These are phyloP conservation scores for Trichoderma parareesei DNA, from an alignment of 495 filamentous ascomycete species.

Conservation along the genomic window DNA sequence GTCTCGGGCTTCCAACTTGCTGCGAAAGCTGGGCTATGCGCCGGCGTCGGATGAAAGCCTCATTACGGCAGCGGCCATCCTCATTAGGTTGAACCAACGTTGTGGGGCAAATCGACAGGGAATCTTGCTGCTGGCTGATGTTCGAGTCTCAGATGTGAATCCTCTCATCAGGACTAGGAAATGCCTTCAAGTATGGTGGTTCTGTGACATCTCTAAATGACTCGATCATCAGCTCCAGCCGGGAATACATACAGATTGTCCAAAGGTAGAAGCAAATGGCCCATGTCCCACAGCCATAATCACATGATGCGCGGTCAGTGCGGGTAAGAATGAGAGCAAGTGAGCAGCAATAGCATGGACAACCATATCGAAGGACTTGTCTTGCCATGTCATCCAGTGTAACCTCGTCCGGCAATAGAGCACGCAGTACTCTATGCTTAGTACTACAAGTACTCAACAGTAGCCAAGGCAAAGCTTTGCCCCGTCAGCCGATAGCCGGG, in stretches of 20 bases:
- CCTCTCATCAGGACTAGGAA: neutral
- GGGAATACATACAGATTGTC: neutral
- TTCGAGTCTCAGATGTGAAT: neutral
- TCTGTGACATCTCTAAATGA: neutral
- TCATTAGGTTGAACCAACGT: neutral
- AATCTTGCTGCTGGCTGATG: neutral
- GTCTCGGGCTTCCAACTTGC: neutral
- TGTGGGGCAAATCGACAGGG: neutral
- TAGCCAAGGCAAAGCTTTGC: neutral
- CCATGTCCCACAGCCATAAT: neutral
- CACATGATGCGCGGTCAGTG: neutral
- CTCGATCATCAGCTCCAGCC: neutral
- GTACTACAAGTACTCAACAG: neutral
- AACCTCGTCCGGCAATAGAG: neutral
- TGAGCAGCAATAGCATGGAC: neutral
- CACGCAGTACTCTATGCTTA: too few relatives aligned
- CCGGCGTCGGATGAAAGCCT: constrained; percentile 2
- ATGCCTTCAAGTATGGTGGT: neutral
- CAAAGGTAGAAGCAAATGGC: neutral
- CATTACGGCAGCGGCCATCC: neutral
- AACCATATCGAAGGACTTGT: neutral
- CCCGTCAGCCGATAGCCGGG: constrained; percentile 8
- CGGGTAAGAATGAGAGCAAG: neutral
- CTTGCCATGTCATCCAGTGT: neutral
- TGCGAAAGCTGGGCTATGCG: neutral